Conservation (phyloP, 306 rosid genomes). For the Begonia loranthoides region DNA sequence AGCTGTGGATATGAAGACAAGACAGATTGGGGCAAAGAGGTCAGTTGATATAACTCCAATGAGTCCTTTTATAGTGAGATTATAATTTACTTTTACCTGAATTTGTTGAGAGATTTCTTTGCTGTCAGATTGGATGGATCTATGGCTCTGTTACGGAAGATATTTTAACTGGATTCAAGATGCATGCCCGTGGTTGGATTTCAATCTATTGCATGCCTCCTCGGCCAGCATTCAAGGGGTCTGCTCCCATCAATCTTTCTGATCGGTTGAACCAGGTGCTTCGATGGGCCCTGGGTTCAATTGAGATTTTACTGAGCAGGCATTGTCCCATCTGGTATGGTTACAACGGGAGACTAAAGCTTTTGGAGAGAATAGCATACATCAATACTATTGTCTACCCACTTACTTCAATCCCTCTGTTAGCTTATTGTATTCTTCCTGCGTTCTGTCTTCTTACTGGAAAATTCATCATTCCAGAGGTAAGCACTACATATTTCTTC, state of each 20-base stretch:
- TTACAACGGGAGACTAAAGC: slow-evolving; percentile 69
- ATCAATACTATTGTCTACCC: slow-evolving; percentile 96
- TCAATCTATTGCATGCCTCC: slow-evolving; percentile 96
- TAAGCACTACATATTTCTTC: slow-evolving; percentile 8
- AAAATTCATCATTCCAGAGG: slow-evolving; percentile 98
- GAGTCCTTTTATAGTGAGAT: not conserved
- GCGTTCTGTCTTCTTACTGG: slow-evolving; percentile 93
- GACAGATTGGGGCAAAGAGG: slow-evolving; percentile 99
- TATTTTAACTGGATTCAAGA: slow-evolving; percentile 97
- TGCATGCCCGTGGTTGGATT: slow-evolving; percentile 99
- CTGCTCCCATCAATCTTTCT: slow-evolving; percentile 99
- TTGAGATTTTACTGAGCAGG: slow-evolving; percentile 93
- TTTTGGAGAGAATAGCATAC: slow-evolving; percentile 80
- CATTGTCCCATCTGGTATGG: slow-evolving; percentile 99
- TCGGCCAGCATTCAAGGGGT: slow-evolving; percentile 97
- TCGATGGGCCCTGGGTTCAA: slow-evolving; percentile 99
- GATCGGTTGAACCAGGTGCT: slow-evolving; percentile 98
- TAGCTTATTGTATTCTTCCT: slow-evolving; percentile 88
- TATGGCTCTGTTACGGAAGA: slow-evolving; percentile 99
- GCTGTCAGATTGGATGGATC: slow-evolving; percentile 95
- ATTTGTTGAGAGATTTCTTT: slow-evolving; percentile 4
- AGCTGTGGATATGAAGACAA: slow-evolving; percentile 99
- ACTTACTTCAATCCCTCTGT: slow-evolving; percentile 72
- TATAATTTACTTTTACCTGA: not conserved
- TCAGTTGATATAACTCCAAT: slow-evolving; percentile 8